Evolutionary conservation across 371 early-diverging fungal species (phyloP), one percentile per base, ranked within the genome.

Genomic region (Funneliformis caledonium): DNA sequence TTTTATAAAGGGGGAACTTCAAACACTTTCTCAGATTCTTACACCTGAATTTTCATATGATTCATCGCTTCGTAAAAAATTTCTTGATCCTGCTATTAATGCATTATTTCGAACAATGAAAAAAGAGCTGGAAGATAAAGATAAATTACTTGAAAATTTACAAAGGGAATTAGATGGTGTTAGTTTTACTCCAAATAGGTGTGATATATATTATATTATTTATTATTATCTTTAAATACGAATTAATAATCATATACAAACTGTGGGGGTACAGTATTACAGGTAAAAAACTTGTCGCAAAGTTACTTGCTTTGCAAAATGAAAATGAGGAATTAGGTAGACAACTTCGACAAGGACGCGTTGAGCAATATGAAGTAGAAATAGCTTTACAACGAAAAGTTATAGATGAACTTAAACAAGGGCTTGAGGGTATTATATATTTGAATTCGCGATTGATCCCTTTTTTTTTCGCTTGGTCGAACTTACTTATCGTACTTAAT

Each of bases 301-400:
- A 86, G 64, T 78, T 83, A 72, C 52, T 70, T 11, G 82, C 86
- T 2, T 65, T 87, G 12, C 86, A 85, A 59, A 37, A 72, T 9
- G 87, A 87, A 59, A 87, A 87, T 70, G 86, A 86, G 56, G 87
- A 86, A 65, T 76, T 87, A 22, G 87, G 87, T 16, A 78, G 82
- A 67, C 81, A 82, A 56, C 81, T 87, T 31, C 80, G 80, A 43
- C 83, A 85, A 56, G 86, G 86, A 0, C 60, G 80, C 9, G 83
- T 87, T 2, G 85, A 86, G 61, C 86, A 87, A 68, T 80, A 85
- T 73, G 82, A 86, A 70, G 56, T 84, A 12, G 86, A 82, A 42
- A 79, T 86, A 26, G 80, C 84, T 14, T 56, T 87, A 43, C 82
- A 87, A 61, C 78, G 81, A 26, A 80, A 82, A 48, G 19, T 78